Conservation (phyloP, 495 filamentous ascomycete species). For the Xylaria venustula region DNA sequence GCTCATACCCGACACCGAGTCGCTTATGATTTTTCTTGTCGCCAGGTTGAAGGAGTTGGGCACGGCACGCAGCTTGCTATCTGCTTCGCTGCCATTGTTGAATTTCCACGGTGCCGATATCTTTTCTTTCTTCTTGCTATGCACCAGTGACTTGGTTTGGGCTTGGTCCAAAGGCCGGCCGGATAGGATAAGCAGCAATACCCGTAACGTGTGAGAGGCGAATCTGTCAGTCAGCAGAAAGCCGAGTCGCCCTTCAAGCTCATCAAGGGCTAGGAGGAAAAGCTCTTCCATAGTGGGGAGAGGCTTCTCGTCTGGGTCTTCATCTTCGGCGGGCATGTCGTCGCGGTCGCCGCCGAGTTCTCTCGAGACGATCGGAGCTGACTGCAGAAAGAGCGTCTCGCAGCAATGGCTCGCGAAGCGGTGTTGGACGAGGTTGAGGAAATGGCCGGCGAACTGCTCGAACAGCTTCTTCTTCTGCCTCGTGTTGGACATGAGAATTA, state of each 20-base stretch:
- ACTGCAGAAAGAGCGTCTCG: slow-evolving; percentile 84
- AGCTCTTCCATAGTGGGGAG: slow-evolving; percentile 72
- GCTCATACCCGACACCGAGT: slow-evolving; percentile 68
- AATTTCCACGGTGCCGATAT: slow-evolving; percentile 51
- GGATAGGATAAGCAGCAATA: slow-evolving; percentile 80
- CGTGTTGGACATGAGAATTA: slow-evolving; percentile 78
- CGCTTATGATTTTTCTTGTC: slow-evolving; percentile 72
- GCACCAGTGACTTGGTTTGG: slow-evolving; percentile 65
- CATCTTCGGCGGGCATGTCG: slow-evolving; percentile 39
- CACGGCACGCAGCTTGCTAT: slow-evolving; percentile 54
- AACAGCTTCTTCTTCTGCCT: slow-evolving; percentile 84
- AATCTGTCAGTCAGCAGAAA: slow-evolving; percentile 83
- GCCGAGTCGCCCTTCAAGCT: slow-evolving; percentile 80
- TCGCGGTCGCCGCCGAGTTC: slow-evolving; percentile 56
- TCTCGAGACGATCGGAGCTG: slow-evolving; percentile 72
- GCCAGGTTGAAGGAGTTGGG: slow-evolving; percentile 75
- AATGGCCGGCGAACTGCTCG: slow-evolving; percentile 80
- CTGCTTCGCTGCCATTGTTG: slow-evolving; percentile 38
- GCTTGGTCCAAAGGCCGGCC: slow-evolving; percentile 70
- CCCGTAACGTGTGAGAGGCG: slow-evolving; percentile 85
- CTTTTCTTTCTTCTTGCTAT: slow-evolving; percentile 88
- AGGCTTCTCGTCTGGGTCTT: slow-evolving; percentile 38
- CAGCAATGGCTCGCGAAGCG: slow-evolving; percentile 96
- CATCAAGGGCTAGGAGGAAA: slow-evolving; percentile 76
- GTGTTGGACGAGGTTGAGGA: slow-evolving; percentile 85